Base-by-base conservation (phyloP, 2,329 filamentous ascomycete genomes). In the Venturia nashicola region DNA sequence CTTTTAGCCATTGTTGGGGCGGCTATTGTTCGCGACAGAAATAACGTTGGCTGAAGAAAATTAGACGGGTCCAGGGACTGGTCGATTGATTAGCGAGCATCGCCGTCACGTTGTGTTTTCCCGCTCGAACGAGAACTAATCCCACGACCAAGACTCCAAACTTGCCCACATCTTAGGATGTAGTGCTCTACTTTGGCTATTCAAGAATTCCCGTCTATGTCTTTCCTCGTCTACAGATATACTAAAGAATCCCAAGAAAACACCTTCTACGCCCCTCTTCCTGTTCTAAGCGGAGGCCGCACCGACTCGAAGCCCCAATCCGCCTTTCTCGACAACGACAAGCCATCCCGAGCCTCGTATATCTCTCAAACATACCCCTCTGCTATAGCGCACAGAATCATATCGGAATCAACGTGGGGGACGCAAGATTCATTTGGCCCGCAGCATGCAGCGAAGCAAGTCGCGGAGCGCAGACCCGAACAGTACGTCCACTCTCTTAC, bases 1-100 rank as follows among this genome's bases (percentile, higher is more conserved):
- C 55, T 54, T 40, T 73, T 75, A 62, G 68, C 71, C 73, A 74
- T 75, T 61, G 69, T 63, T 36, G 20, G 20, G 43, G 39, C 39
- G 23, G 61, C 48, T 27, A 34, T 8, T 60, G 39, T 57, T 36
- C 36, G 51, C 51, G 51, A 36, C 51, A 20, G 32, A n/a, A 57
- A 57, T 57, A 57, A 34, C 5, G 5, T 57, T 57, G 51, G 51
- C 51, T 57, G 51, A 36, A 57, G 51, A 57, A 57, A 54, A 34
- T 54, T 54, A n/a, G 23, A 54, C 16, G 27, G 48, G 48, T 32
- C 23, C 48, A 9, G 23, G 23, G 16, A 18, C 48, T 54, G 48
- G 11, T 20, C 48, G 23, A 34, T 54, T 32, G 48, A 54, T 54
- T 54, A 54, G 48, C 48, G 23, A 27, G 9, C 44, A 46, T 20